Evolutionary conservation across 2,329 filamentous ascomycete species (phyloP).

Genomic region (Arthroderma uncinatum): DNA sequence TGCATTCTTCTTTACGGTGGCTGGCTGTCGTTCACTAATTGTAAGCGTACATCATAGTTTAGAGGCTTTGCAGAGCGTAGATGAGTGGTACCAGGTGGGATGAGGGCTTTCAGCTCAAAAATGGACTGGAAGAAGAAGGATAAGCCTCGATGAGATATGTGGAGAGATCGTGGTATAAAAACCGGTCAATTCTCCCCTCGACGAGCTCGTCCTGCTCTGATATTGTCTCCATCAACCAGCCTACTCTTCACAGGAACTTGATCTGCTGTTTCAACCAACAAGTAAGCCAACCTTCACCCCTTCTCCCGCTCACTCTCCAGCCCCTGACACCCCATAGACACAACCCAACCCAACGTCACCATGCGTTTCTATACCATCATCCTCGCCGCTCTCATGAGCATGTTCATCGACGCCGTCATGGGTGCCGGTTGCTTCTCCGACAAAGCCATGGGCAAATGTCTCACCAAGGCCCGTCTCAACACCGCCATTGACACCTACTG

Average conservation of each 20-base stretch:
- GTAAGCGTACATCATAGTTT: not conserved
- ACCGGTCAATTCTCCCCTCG: not conserved
- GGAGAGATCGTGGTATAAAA: not conserved
- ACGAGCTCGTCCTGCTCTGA: not conserved
- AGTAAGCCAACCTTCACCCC: too few species aligned
- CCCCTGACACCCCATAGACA: not conserved
- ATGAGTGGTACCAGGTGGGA: not conserved
- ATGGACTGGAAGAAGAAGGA: not conserved
- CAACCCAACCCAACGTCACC: not conserved
- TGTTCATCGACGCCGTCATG: not conserved
- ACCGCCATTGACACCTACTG: conserved; percentile 3
- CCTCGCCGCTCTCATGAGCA: conserved; percentile 3
- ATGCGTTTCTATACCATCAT: not conserved
- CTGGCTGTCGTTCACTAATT: not conserved
- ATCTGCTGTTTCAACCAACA: not conserved
- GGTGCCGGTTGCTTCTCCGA: conserved; percentile 4
- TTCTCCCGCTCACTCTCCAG: not conserved
- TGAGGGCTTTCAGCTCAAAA: not conserved
- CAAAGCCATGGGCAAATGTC: not conserved
- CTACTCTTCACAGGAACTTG: not conserved
- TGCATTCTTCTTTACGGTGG: not conserved
- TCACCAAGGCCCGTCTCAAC: not conserved
- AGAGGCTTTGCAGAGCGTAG: not conserved
- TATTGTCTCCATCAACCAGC: not conserved
- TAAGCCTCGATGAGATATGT: not conserved